Evolutionary conservation across 2,329 filamentous ascomycete genomes (phyloP).

Genomic region (Aspergillus sp.): DNA sequence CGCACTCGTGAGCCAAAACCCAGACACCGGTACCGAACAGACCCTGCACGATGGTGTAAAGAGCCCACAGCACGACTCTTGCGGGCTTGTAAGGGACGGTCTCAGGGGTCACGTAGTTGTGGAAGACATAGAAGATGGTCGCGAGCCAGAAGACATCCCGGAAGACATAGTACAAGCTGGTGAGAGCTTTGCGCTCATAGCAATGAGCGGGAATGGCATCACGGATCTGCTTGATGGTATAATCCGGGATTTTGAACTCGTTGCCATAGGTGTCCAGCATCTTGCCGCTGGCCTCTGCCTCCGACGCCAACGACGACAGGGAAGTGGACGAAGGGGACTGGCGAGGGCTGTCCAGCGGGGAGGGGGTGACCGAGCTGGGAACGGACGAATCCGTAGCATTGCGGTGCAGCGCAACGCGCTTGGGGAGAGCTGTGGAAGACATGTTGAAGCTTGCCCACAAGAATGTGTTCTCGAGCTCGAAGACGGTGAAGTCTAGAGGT

Average conservation of each 20-base stretch:
- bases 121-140: slow-evolving; percentile 80
- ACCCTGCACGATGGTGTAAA: slow-evolving; percentile 81
- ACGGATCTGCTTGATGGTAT: slow-evolving; percentile 95
- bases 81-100: slow-evolving; percentile 69
- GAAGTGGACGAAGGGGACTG: slow-evolving; percentile 81
- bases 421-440: slow-evolving; percentile 55
- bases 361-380: slow-evolving; percentile 56
- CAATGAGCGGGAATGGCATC: slow-evolving; percentile 98
- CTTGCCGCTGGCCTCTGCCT: slow-evolving; percentile 59
- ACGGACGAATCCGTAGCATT: slow-evolving; percentile 59
- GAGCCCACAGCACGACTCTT: slow-evolving; percentile 66
- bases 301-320: slow-evolving; percentile 81
- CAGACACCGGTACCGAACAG: slow-evolving; percentile 91
- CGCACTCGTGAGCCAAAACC: slow-evolving; percentile 97
- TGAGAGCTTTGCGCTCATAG: slow-evolving; percentile 79
- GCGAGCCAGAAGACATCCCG: slow-evolving; percentile 75
- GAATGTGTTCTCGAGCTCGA: slow-evolving; percentile 6
- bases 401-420: slow-evolving; percentile 54
- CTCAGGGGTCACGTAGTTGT: slow-evolving; percentile 87
- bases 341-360: slow-evolving; percentile 61
- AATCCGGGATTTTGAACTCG: slow-evolving; percentile 89
- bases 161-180: slow-evolving; percentile 78
- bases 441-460: slow-evolving; percentile 28
- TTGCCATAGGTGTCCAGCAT: slow-evolving; percentile 93
- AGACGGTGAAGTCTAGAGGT: not conserved